Evolutionary conservation across 1,284 basidiomycete species (phyloP), one percentile per base, ranked within the genome.

Genomic region (Gastroboletus turbinatus): DNA sequence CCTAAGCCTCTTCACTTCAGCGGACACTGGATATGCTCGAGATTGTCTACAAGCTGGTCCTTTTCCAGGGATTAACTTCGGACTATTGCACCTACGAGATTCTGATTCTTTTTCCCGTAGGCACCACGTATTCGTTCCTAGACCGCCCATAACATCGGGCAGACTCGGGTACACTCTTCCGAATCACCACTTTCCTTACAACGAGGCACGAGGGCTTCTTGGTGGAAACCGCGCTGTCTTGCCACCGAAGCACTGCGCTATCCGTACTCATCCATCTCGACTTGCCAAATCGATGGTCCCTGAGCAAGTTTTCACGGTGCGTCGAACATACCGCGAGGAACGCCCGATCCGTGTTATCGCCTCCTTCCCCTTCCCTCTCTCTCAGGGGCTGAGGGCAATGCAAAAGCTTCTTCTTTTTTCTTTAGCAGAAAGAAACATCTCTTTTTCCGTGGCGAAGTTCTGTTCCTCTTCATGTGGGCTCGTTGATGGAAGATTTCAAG

Each of bases 301-400:
- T 47, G 33, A 25, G 6, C 43, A 48, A 25, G 11, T 51, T 69
- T 66, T 61, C 30, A 57, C 60, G 48, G 48, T 55, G 45, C 35
- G 52, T 50, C 42, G 4, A 55, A 38, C 29, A 32, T 45, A 32
- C 27, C 19, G 29, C 16, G 40, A 39, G 27, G 25, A 50, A 33
- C 19, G 57, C 55, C 30, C 62, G 69, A 67, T 75, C 67, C 48
- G 70, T 68, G 43, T 58, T 66, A 67, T 76, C 73, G 17, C 70
- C 73, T 45, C 54, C 38, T 46, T 46, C 33, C 19, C 19, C 36
- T 35, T 40, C n/a, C 14, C 21, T 13, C 8, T 16, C 43, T 42
- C 25, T 44, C 32, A 17, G 38, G 38, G 27, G 27, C 29, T 32
- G 30, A 38, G 35, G 32, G 42, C 43, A 65, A 42, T 61, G 60